Conservation (phyloP, 371 early-diverging fungal species). For the Apophysomyces ossiformis region DNA sequence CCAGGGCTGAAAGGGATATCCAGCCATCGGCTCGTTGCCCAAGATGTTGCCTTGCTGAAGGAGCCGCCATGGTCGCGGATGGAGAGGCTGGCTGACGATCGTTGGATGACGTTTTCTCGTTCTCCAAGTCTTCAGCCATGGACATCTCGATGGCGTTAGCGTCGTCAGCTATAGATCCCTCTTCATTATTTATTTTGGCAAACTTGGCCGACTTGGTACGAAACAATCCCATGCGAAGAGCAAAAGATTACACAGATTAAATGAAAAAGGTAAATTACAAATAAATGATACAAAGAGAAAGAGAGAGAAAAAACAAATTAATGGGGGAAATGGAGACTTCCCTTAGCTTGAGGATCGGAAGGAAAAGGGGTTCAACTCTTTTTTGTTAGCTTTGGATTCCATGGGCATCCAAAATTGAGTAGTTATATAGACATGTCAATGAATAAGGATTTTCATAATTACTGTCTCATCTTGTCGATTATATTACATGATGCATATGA, state of each 20-base stretch:
- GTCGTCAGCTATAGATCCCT: constrained; percentile 1
- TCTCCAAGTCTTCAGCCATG: not conserved
- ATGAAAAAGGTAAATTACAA: not conserved
- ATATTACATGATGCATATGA: too few species aligned
- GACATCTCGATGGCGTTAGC: constrained; percentile 8
- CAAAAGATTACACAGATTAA: not conserved
- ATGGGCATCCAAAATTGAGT: too few species aligned
- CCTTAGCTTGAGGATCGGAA: too few species aligned
- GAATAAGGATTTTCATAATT: too few species aligned
- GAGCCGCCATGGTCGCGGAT: not conserved
- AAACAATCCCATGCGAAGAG: constrained; percentile 9
- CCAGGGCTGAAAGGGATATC: not conserved
- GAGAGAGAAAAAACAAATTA: too few species aligned
- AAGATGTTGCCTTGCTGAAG: constrained; percentile 3
- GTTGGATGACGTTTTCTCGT: not conserved
- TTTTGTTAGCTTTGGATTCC: too few species aligned
- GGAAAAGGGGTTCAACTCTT: too few species aligned
- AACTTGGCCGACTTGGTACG: constrained; percentile 10
- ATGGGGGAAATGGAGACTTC: too few species aligned
- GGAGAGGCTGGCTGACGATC: constrained; percentile 3
- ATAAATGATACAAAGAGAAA: not conserved
- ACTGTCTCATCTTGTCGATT: too few species aligned
- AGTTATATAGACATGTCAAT: too few species aligned
- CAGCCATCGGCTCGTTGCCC: constrained; percentile 1
- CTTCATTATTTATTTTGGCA: constrained; percentile 8